Evolutionary conservation across 2,329 filamentous ascomycete genomes (phyloP).

Genomic region (Ophiostoma piceae): DNA sequence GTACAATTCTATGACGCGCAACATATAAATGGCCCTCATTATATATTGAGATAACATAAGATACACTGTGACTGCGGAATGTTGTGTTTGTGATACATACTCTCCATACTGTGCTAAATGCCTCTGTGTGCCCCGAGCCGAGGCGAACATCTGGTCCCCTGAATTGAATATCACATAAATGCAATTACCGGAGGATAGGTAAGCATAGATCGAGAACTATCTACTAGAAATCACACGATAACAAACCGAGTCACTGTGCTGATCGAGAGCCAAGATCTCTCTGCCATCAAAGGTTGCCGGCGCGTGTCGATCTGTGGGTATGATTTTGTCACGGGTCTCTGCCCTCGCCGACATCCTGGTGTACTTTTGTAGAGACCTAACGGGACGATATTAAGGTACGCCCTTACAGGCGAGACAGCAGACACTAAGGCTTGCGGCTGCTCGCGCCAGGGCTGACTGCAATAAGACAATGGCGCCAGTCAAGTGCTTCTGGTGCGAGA

Average conservation of each 20-base stretch:
- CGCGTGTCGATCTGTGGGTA: not conserved
- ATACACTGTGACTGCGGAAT: not conserved
- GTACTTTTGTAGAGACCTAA: not conserved
- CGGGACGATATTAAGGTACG: slow-evolving; percentile 4
- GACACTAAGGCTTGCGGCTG: not conserved
- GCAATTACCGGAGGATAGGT: not conserved
- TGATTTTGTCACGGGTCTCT: not conserved
- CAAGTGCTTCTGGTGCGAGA: not conserved
- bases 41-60: not conserved
- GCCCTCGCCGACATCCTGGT: not conserved
- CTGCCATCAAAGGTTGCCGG: not conserved
- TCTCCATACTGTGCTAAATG: not conserved
- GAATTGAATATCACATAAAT: not conserved
- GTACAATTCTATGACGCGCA: not conserved
- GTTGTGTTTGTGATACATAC: not conserved
- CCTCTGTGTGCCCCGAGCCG: not conserved
- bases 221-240: not conserved
- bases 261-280: not conserved
- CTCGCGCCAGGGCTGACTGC: not conserved
- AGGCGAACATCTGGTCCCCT: not conserved
- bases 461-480: not conserved
- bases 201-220: not conserved
- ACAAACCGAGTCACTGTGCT: not conserved
- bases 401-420: not conserved
- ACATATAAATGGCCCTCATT: not conserved